A percentile compares a stretch with the other conserved stretches of the same genome.
These are phyloP conservation scores for Austroboletus eburneus DNA, from an alignment of 768 basidiomycete genomes.

Conservation along the genomic window DNA sequence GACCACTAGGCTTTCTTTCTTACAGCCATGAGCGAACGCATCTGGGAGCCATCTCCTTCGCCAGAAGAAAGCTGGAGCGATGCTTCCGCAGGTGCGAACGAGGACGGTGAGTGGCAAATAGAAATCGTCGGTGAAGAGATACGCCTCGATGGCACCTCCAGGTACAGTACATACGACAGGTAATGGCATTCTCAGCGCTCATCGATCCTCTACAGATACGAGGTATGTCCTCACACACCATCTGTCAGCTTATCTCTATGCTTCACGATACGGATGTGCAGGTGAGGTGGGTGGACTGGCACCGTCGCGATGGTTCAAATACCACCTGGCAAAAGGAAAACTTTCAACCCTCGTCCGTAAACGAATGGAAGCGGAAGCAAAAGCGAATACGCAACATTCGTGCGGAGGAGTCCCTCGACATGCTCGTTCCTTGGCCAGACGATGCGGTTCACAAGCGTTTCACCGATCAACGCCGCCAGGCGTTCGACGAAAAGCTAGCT, in stretches of 20 bases:
- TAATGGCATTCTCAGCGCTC: constrained; percentile 2
- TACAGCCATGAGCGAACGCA: too few relatives aligned
- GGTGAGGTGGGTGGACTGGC: constrained; percentile 54
- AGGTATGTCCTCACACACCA: constrained; percentile 19
- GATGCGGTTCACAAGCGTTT: constrained; percentile 42
- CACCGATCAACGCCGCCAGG: constrained; percentile 43
- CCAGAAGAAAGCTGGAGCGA: constrained; percentile 32
- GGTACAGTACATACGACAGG: constrained; percentile 10
- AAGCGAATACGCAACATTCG: constrained; percentile 24
- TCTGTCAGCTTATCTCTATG: neutral
- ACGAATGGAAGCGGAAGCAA: constrained; percentile 35
- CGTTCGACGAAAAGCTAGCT: constrained; percentile 41
- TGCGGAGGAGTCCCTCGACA: constrained; percentile 32
- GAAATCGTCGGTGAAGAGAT: constrained; percentile 31
- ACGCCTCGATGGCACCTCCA: constrained; percentile 26
- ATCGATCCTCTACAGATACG: constrained; percentile 28
- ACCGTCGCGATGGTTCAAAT: constrained; percentile 47
- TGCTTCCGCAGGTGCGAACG: constrained; percentile 27
- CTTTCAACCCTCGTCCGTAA: constrained; percentile 18
- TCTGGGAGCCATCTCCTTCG: constrained; percentile 30
- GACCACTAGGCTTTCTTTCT: too few relatives aligned
- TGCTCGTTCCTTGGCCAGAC: constrained; percentile 37
- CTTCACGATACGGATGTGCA: constrained; percentile 17
- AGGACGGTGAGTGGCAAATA: constrained; percentile 29
- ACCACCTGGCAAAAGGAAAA: constrained; percentile 46